Evolutionary conservation across 1,284 basidiomycete genomes (phyloP).

Genomic region (Apiotrichum gracile): DNA sequence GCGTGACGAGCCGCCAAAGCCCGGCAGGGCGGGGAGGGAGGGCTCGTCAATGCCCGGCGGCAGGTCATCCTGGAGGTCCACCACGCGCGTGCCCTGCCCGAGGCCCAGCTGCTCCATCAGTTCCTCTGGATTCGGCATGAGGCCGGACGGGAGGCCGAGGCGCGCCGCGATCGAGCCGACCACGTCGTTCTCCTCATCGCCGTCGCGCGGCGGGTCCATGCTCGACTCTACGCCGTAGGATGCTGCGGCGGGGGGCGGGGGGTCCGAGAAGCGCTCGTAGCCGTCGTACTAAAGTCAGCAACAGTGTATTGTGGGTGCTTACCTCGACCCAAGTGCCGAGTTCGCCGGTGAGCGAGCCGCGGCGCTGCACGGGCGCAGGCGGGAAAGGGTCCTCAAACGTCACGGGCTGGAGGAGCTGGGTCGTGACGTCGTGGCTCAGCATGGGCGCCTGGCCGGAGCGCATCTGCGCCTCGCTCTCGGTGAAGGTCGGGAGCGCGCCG

Average conservation of each 20-base stretch:
- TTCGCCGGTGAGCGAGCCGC: conserved; percentile 25
- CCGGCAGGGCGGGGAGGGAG: conserved; percentile 43
- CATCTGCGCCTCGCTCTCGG: conserved; percentile 38
- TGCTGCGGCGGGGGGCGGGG: conserved; percentile 40
- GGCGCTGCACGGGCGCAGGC: background rate
- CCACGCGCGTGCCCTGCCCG: conserved; percentile 44
- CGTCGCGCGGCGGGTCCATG: conserved; percentile 45
- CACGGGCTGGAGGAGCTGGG: conserved; percentile 25
- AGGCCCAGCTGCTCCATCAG: conserved; percentile 45
- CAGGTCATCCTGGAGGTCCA: conserved; percentile 47
- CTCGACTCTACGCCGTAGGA: conserved; percentile 36
- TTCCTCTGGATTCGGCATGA: conserved; percentile 13
- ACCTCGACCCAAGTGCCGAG: conserved; percentile 43
- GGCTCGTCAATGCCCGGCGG: conserved; percentile 48
- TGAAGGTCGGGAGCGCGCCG: conserved; percentile 31
- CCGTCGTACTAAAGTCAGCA: conserved; percentile 42
- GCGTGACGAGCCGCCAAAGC: conserved; percentile 15
- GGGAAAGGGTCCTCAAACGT: conserved; percentile 6
- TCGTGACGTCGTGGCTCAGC: conserved; percentile 10
- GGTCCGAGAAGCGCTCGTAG: conserved; percentile 46
- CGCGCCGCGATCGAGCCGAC: conserved; percentile 37
- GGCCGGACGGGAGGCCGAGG: conserved; percentile 23
- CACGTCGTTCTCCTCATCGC: conserved; percentile 18
- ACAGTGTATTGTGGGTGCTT: conserved; percentile 2
- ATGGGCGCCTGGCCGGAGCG: conserved; percentile 27